phyloP scores from a whole-genome alignment of 2,329 filamentous ascomycete species.

The Pseudofabraea citricarpa region DNA sequence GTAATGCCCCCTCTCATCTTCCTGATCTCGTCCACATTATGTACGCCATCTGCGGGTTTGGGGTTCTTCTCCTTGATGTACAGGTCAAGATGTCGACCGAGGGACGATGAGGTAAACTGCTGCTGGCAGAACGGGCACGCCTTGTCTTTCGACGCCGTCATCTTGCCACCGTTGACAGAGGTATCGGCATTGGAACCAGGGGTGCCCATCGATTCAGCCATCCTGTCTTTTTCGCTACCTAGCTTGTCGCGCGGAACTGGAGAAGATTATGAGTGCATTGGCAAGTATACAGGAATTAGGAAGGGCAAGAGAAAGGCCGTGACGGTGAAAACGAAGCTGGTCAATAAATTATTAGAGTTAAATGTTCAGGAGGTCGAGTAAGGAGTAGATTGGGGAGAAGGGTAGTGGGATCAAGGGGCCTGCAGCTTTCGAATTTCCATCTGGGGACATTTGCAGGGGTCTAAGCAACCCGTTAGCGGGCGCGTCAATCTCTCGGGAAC shows the following conservation, averaged over 20 bases:
- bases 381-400: neutral
- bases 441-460: neutral
- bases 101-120: slow-evolving; percentile 86
- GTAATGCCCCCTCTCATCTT: slow-evolving; percentile 83
- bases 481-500: too few species aligned
- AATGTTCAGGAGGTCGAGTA: neutral
- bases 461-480: neutral
- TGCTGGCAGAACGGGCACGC: slow-evolving; percentile 85
- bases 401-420: neutral
- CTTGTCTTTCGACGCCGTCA: slow-evolving; percentile 63
- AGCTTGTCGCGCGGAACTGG: slow-evolving; percentile 5
- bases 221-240: slow-evolving; percentile 8
- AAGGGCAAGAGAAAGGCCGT: too few species aligned
- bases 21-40: slow-evolving; percentile 84
- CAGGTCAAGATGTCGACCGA: slow-evolving; percentile 88
- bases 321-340: too few species aligned
- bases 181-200: slow-evolving; percentile 27
- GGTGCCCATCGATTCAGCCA: slow-evolving; percentile 29
- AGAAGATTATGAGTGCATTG: slow-evolving; percentile 20
- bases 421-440: neutral
- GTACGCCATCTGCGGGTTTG: slow-evolving; percentile 78
- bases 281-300: slow-evolving; percentile 1
- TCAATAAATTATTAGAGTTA: too few species aligned
- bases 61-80: slow-evolving; percentile 94
- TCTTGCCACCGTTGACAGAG: slow-evolving; percentile 25